A percentile compares a stretch with the other conserved stretches of the same genome.
These are phyloP conservation scores for Adansonia gregorii DNA, from an alignment of 441 rosid genomes.

Conservation along the genomic window DNA sequence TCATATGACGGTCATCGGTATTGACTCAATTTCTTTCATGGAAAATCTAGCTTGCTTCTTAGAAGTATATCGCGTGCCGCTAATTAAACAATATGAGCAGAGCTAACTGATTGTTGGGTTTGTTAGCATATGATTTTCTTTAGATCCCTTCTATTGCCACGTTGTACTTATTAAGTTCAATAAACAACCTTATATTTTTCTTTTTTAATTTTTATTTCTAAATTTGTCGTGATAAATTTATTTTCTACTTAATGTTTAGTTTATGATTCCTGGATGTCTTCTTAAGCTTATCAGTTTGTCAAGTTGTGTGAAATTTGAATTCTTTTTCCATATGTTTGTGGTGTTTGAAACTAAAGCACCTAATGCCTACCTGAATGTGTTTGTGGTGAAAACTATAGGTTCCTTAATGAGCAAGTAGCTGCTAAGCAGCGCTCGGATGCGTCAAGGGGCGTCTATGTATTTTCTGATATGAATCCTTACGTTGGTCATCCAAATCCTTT, in stretches of 20 bases:
- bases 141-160: neutral
- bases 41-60: neutral
- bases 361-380: neutral
- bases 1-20: neutral
- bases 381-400: conserved; percentile 45
- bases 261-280: neutral
- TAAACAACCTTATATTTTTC: neutral
- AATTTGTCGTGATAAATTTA: neutral
- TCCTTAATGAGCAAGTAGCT: conserved; percentile 68
- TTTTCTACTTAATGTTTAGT: neutral
- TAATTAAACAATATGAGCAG: neutral
- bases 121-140: neutral
- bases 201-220: neutral
- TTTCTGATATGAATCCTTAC: conserved; percentile 99
- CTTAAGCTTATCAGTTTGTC: neutral
- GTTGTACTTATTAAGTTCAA: neutral
- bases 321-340: neutral
- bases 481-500: conserved; percentile 96
- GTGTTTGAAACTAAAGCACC: neutral
- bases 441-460: conserved; percentile 90
- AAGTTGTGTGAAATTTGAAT: conserved; percentile 6
- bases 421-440: conserved; percentile 61
- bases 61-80: neutral
- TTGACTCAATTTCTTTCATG: neutral
- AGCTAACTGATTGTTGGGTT: neutral